Evolutionary conservation across 2,329 filamentous ascomycete species (phyloP).

Genomic region (Chaetomium sp.): DNA sequence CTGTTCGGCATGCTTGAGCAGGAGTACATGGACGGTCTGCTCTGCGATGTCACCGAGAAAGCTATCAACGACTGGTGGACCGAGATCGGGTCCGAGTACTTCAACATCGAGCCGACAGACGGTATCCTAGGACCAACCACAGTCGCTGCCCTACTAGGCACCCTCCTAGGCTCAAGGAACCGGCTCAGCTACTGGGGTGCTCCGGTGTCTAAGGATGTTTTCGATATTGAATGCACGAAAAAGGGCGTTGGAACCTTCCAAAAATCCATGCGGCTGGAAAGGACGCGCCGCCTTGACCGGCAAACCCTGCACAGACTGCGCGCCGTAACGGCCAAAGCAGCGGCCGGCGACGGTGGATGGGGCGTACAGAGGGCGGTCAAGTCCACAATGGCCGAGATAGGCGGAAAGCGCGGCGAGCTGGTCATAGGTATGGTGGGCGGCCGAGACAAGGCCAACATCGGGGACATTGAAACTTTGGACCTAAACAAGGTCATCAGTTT

Average conservation of each 20-base stretch:
- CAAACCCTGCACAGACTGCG: slow-evolving; percentile 82
- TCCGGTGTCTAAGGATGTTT: slow-evolving; percentile 85
- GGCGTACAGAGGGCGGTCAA: slow-evolving; percentile 92
- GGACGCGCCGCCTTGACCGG: slow-evolving; percentile 77
- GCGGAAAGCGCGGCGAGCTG: slow-evolving; percentile 91
- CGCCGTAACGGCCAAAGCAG: slow-evolving; percentile 83
- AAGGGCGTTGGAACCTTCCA: slow-evolving; percentile 86
- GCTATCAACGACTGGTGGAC: slow-evolving; percentile 96
- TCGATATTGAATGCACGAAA: slow-evolving; percentile 81
- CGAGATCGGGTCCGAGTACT: slow-evolving; percentile 87
- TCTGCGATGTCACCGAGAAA: slow-evolving; percentile 91
- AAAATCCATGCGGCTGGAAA: slow-evolving; percentile 79
- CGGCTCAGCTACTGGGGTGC: slow-evolving; percentile 82
- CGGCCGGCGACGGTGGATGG: slow-evolving; percentile 85
- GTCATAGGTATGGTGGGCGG: slow-evolving; percentile 92
- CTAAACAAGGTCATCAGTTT: slow-evolving; percentile 80
- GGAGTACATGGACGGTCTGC: slow-evolving; percentile 85
- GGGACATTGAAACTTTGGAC: slow-evolving; percentile 89
- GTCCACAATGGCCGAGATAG: slow-evolving; percentile 89
- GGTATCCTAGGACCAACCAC: slow-evolving; percentile 91
- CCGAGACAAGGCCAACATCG: slow-evolving; percentile 84
- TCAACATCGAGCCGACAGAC: slow-evolving; percentile 89
- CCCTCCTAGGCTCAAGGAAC: slow-evolving; percentile 87
- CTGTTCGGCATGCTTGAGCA: slow-evolving; percentile 86
- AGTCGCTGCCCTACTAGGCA: slow-evolving; percentile 82